Conservation (phyloP, 805 yeast species). For the Starmerella scarabaei region DNA sequence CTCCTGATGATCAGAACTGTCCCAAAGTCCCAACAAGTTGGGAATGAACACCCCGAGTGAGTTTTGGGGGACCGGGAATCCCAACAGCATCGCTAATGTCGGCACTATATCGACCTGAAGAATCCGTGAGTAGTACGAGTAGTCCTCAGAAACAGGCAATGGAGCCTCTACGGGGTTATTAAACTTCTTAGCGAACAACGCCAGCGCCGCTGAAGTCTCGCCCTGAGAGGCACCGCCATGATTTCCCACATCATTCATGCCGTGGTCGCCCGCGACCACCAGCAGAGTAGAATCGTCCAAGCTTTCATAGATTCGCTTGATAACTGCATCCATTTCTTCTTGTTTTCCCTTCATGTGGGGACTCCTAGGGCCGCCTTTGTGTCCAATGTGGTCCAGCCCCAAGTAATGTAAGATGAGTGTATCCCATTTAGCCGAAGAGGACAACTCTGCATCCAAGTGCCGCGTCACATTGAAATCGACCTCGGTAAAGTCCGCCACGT, state of each 20-base stretch:
- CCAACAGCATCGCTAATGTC: slow-evolving; percentile 46
- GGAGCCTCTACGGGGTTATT: slow-evolving; percentile 20
- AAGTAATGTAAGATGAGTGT: slow-evolving; percentile 75
- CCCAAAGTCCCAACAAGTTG: slow-evolving; percentile 44
- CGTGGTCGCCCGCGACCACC: slow-evolving; percentile 84
- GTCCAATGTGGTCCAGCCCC: slow-evolving; percentile 96
- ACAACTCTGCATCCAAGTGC: slow-evolving; percentile 54
- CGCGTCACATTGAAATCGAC: slow-evolving; percentile 90
- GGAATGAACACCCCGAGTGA: slow-evolving; percentile 59
- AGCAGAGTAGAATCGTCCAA: slow-evolving; percentile 43
- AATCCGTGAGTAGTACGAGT: slow-evolving; percentile 38
- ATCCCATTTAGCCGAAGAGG: slow-evolving; percentile 49
- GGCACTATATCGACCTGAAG: slow-evolving; percentile 68
- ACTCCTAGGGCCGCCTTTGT: slow-evolving; percentile 84
- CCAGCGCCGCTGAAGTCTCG: slow-evolving; percentile 78
- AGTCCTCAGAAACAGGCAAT: slow-evolving; percentile 32
- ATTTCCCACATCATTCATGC: slow-evolving; percentile 84
- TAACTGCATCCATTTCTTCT: slow-evolving; percentile 66
- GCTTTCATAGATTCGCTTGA: slow-evolving; percentile 38
- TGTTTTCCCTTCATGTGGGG: slow-evolving; percentile 72
- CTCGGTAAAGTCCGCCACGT: slow-evolving; percentile 86
- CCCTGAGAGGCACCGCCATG: slow-evolving; percentile 93
- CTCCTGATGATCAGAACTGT: slow-evolving; percentile 10
- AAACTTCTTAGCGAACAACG: slow-evolving; percentile 54
- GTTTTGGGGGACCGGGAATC: slow-evolving; percentile 57